Conservation (phyloP, 2,329 filamentous ascomycete species). For the Metarhizium guizhouense region DNA sequence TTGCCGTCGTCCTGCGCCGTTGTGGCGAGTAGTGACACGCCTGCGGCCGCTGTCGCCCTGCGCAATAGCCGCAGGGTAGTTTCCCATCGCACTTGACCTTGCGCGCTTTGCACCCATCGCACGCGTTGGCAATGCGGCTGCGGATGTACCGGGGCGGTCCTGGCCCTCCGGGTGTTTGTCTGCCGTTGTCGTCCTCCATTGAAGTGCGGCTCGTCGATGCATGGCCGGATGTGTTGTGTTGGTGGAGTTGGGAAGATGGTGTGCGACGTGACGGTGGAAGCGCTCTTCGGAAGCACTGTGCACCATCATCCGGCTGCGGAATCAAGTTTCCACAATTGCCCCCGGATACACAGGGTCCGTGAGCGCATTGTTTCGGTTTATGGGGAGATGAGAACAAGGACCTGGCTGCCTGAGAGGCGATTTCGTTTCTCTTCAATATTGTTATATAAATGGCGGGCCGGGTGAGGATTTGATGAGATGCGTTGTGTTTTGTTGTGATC, state of each 20-base stretch:
- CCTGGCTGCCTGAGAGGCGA: background rate
- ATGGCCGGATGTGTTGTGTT: background rate
- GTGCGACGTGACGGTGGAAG: background rate
- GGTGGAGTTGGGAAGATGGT: background rate
- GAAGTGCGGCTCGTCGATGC: background rate
- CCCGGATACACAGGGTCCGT: background rate
- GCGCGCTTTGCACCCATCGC: constrained; percentile 43
- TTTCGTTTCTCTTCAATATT: too few species aligned
- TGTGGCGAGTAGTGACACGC: constrained; percentile 40
- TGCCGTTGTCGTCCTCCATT: constrained; percentile 1
- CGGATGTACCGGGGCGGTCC: constrained; percentile 19
- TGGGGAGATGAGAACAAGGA: background rate
- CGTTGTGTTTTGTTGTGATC: too few species aligned
- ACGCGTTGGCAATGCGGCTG: constrained; percentile 42
- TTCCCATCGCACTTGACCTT: constrained; percentile 48
- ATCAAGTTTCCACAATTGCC: background rate
- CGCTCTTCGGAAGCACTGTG: constrained; percentile 3
- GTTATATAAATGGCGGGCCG: too few species aligned
- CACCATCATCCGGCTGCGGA: background rate
- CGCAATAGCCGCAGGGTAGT: constrained; percentile 43
- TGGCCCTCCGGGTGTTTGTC: background rate
- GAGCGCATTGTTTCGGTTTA: background rate
- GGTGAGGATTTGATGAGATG: too few species aligned
- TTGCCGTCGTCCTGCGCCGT: constrained; percentile 25
- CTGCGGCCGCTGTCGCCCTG: constrained; percentile 30